phyloP scores from a whole-genome alignment of 2,329 filamentous ascomycete species.

The Microdochium trichocladiopsis region DNA sequence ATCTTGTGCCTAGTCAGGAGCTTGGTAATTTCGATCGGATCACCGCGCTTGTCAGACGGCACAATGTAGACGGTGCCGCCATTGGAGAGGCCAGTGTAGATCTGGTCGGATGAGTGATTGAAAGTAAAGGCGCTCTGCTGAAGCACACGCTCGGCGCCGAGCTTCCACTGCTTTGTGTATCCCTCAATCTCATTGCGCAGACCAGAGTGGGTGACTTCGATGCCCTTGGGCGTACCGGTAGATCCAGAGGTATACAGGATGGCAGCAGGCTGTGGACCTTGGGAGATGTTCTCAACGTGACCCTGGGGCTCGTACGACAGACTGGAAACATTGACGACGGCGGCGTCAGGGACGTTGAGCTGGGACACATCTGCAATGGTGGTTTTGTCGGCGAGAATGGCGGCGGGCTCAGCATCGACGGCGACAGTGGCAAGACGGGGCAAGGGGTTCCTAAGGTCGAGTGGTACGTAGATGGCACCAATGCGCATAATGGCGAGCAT shows the following conservation, averaged over 20 bases:
- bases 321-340: neutral
- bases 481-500: conserved; percentile 31
- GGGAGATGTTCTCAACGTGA: conserved; percentile 27
- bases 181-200: conserved; percentile 10
- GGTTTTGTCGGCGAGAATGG: conserved; percentile 15
- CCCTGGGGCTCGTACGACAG: neutral
- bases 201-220: conserved; percentile 11
- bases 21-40: conserved; percentile 19
- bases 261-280: conserved; percentile 13
- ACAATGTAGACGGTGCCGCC: conserved; percentile 24
- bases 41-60: conserved; percentile 15
- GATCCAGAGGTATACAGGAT: conserved; percentile 16
- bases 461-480: conserved; percentile 29
- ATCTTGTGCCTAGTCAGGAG: conserved; percentile 21
- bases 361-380: conserved; percentile 7
- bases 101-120: conserved; percentile 22
- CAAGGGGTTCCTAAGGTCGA: conserved; percentile 25
- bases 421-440: conserved; percentile 17
- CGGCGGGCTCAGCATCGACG: neutral
- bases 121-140: conserved; percentile 27
- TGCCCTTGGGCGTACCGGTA: conserved; percentile 24
- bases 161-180: conserved; percentile 4
- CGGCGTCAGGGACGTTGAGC: conserved; percentile 9
- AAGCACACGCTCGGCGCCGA: conserved; percentile 15
- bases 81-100: conserved; percentile 18